These are phyloP conservation scores for Trichoderma oligosporum DNA, from an alignment of 2,329 filamentous ascomycete species.

Conservation along the genomic window DNA sequence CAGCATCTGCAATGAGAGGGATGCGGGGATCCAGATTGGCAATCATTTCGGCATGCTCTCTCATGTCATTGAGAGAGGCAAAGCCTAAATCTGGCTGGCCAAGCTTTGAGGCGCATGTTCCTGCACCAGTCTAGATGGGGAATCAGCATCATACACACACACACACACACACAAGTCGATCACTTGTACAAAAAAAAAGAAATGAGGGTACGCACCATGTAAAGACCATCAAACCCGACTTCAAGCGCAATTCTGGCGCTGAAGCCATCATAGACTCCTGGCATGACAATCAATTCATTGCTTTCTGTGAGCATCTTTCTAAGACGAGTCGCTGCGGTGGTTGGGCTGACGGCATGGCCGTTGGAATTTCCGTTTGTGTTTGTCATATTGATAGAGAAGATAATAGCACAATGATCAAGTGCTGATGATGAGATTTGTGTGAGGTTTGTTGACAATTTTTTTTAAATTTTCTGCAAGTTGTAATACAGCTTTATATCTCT, in stretches of 20 bases:
- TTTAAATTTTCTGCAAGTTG: neutral
- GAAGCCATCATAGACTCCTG: constrained; percentile 66
- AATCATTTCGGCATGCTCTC: constrained; percentile 60
- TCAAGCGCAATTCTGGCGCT: constrained; percentile 60
- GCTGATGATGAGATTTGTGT: neutral
- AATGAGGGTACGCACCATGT: constrained; percentile 55
- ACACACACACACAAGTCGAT: too few relatives aligned
- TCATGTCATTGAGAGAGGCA: constrained; percentile 61
- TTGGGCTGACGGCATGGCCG: constrained; percentile 16
- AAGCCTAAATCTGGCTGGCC: constrained; percentile 62
- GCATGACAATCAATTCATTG: constrained; percentile 51
- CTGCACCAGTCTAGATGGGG: constrained; percentile 54
- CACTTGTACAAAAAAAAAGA: too few relatives aligned
- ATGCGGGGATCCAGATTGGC: constrained; percentile 53
- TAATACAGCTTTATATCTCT: neutral
- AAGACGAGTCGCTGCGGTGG: constrained; percentile 35
- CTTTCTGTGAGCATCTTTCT: constrained; percentile 40
- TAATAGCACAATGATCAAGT: neutral
- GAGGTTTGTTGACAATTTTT: neutral
- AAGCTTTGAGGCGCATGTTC: constrained; percentile 58
- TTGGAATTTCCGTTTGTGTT: constrained; percentile 9
- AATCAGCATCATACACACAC: neutral
- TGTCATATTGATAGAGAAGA: neutral
- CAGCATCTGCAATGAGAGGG: constrained; percentile 59
- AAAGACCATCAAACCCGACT: constrained; percentile 59